Base-by-base conservation (phyloP, 2,329 filamentous ascomycete species). In the Fusarium chaquense region DNA sequence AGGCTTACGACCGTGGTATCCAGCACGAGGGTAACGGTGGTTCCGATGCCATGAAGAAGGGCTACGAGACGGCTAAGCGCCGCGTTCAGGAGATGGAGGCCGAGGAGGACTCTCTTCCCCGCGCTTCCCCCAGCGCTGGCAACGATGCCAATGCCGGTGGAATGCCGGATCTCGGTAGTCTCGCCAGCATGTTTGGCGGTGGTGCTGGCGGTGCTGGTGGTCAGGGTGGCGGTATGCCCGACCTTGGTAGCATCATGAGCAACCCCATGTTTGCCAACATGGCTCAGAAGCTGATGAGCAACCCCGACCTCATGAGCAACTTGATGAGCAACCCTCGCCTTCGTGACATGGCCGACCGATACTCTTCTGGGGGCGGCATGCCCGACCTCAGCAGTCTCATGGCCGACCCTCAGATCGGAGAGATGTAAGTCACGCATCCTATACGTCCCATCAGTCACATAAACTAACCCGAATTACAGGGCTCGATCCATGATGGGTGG, bases 201-300 rank as follows among this genome's bases (percentile, higher is more conserved):
- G 88, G 82, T 12, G 90, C 36, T 20, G 88, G 82, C 41, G 85
- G 81, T 20, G 87, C 85, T 28, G 88, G 82, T 12, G 90, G 87
- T 7, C 90, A 87, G 22, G 89, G 84, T 10, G 91, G 91, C 53
- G 93, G 93, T 57, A 96, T 97, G 92, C 94, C 94, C 15, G 95
- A 98, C 79, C 84, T 99, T 26, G 83, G 89, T 69, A 88, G 89
- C 69, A 90, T 99, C 79, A 97, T 98, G 94, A 94, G 85, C 85
- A 99, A 98, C 84, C 96, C 96, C 58, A 98, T 98, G 96, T 97
- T 99, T 83, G 89, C 94, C 52, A 92, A 88, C 83, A 98, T 98
- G 94, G 96, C 96, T 6, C 93, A 98, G 84, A 97, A 93, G 81
- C 82, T 99, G 58, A 98, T 98, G 96, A 93, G 90, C 82, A 98